phyloP scores from a whole-genome alignment of 2,329 filamentous ascomycete genomes.

The Fusarium metavorans region DNA sequence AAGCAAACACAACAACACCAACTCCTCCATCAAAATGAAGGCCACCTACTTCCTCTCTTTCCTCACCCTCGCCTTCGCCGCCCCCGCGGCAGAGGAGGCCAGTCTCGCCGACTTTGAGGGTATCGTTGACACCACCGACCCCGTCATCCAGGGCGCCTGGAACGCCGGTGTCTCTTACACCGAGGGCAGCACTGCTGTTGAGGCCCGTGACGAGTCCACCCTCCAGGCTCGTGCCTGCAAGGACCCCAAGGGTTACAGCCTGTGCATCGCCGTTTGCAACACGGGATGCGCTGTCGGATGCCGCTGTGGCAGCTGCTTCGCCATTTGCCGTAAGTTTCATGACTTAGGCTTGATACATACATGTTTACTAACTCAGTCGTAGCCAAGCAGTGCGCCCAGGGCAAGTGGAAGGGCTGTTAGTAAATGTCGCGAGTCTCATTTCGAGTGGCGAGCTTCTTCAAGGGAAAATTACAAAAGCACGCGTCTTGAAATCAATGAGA shows the following conservation, averaged over 20 bases:
- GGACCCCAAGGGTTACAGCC: background rate
- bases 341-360: background rate
- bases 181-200: background rate
- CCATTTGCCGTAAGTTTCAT: background rate
- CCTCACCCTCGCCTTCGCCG: background rate
- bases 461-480: background rate
- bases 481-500: background rate
- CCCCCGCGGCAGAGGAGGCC: background rate
- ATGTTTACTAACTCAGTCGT: background rate
- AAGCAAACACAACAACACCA: background rate
- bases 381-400: background rate
- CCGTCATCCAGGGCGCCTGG: background rate
- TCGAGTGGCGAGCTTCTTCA: background rate
- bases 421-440: background rate
- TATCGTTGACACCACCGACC: background rate
- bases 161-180: background rate
- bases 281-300: background rate
- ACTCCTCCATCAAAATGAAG: background rate
- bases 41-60: background rate
- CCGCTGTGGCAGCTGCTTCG: constrained; percentile 2
- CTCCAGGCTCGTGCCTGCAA: background rate
- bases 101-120: background rate
- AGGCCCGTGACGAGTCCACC: background rate
- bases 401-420: background rate
- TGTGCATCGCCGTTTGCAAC: constrained; percentile 1